Conservation (phyloP, 163 green algal genomes). For the Coccomyxa subellipsoidea region DNA sequence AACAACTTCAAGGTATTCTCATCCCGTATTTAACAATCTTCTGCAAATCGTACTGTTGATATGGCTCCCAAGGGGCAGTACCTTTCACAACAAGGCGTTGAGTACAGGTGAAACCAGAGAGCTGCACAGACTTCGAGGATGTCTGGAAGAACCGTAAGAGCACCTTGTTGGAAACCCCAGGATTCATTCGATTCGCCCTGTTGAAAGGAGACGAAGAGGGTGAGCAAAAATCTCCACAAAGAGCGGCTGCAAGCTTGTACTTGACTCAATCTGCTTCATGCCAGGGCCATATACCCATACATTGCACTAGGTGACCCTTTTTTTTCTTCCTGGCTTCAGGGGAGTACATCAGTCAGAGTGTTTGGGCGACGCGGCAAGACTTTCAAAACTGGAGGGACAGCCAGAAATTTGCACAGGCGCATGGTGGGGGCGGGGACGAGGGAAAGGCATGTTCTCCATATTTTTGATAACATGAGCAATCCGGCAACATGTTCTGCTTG, state of each 20-base stretch:
- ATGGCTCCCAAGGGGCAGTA: not conserved
- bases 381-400: conserved; percentile 16
- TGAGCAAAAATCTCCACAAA: not conserved
- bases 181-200: conserved; percentile 26
- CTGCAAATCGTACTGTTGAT: not conserved
- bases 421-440: conserved; percentile 14
- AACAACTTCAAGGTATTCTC: conserved; percentile 1
- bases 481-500: not conserved
- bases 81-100: not conserved
- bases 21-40: not conserved
- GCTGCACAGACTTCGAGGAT: conserved; percentile 16
- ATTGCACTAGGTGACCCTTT: not conserved
- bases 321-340: conserved; percentile 13
- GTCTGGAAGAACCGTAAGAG: conserved; percentile 22
- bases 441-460: conserved; percentile 3
- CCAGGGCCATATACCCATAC: no score
- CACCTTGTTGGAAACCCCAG: conserved; percentile 10
- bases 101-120: conserved; percentile 13
- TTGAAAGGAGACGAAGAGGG: conserved; percentile 23
- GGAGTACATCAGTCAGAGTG: conserved; percentile 20
- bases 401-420: conserved; percentile 24
- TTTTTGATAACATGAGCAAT: not conserved
- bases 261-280: not conserved
- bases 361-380: conserved; percentile 9
- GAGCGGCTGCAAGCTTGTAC: not conserved